Evolutionary conservation across 176 grass and related monocot genomes (phyloP).

Genomic region (Oryza officinalis): DNA sequence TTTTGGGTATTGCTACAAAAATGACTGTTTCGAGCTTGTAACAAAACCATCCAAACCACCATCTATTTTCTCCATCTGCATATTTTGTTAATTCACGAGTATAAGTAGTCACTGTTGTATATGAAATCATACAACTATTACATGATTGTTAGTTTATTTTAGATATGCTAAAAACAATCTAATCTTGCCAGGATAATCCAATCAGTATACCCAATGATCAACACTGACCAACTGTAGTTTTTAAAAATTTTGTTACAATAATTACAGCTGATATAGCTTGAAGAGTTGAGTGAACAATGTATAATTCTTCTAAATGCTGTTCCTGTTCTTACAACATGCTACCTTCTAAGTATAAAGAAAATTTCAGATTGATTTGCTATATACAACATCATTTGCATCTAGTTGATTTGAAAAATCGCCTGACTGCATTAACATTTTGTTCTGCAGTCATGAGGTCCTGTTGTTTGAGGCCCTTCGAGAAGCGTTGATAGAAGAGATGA

Average conservation of each 20-base stretch:
- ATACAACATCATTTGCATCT: neutral
- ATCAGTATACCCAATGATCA: neutral
- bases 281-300: neutral
- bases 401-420: neutral
- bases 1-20: neutral
- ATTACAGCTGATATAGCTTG: neutral
- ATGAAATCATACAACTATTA: neutral
- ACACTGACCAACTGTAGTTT: neutral
- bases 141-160: neutral
- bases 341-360: neutral
- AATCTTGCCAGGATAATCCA: neutral
- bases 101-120: neutral
- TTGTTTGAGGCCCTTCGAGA: constrained; percentile 88
- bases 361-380: neutral
- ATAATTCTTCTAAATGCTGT: neutral
- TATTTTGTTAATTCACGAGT: neutral
- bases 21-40: neutral
- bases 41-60: neutral
- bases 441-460: constrained; percentile 67
- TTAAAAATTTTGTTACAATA: neutral
- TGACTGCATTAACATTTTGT: constrained; percentile 6
- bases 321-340: neutral
- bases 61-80: neutral
- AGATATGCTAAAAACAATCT: neutral
- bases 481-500: constrained; percentile 94